Evolutionary conservation across 768 basidiomycete genomes (phyloP).

Genomic region (Podaxis sp.): DNA sequence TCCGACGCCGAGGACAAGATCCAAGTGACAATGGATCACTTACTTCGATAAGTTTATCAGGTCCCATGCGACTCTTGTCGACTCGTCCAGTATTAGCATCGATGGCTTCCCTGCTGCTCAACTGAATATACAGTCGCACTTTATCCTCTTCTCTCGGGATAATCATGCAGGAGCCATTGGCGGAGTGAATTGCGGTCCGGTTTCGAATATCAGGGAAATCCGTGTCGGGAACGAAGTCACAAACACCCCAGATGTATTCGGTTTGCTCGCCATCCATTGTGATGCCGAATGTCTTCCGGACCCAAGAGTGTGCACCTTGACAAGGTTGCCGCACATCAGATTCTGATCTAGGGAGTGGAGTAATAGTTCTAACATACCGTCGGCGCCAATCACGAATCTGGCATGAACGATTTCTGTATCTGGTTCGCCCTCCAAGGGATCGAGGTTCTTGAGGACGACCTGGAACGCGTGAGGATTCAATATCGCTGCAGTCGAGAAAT

Average conservation of each 20-base stretch:
- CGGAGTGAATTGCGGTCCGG: conserved; percentile 64
- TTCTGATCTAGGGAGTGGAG: background rate
- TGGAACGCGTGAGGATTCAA: conserved; percentile 18
- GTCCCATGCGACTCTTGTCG: conserved; percentile 50
- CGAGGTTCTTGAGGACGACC: conserved; percentile 46
- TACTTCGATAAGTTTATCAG: conserved; percentile 55
- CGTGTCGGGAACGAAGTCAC: conserved; percentile 70
- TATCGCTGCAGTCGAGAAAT: background rate
- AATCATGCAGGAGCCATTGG: conserved; percentile 66
- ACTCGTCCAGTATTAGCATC: conserved; percentile 48
- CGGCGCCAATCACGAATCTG: conserved; percentile 76
- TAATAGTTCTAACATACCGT: conserved; percentile 43
- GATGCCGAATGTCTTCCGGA: conserved; percentile 65
- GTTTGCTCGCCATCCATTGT: conserved; percentile 77
- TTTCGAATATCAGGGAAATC: conserved; percentile 79
- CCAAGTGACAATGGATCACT: conserved; percentile 13
- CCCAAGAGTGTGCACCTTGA: conserved; percentile 81
- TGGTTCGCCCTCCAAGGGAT: conserved; percentile 30
- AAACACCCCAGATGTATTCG: conserved; percentile 82
- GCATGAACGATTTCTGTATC: conserved; percentile 60
- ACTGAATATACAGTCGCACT: conserved; percentile 71
- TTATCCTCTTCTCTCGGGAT: conserved; percentile 73
- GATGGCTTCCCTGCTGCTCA: conserved; percentile 47
- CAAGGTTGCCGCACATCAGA: background rate
- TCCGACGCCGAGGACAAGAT: background rate